Base-by-base conservation (phyloP, 1,284 basidiomycete genomes). In the Tilletia indica region DNA sequence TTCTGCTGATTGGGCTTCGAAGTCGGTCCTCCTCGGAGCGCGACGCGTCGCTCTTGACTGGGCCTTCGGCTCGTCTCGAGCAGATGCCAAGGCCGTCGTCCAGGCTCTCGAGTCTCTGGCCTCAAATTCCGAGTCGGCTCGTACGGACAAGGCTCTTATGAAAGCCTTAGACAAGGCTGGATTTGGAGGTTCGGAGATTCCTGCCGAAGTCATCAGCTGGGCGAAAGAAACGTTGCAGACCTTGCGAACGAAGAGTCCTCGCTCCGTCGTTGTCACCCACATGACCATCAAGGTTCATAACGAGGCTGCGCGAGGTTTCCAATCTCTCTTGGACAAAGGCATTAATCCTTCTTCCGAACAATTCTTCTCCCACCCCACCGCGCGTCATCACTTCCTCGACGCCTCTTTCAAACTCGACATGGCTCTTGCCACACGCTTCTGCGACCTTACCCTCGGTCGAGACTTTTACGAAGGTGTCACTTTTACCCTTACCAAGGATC, bases 391-490 rank as follows among this genome's bases (percentile, higher is more conserved):
- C 47, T 75, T 78, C 67, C 72, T 82, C 49, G 74, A 74, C 45
- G 78, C 81, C 58, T 74, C 78, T 3, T 78, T 84, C 74, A 74
- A 76, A 38, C 73, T 76, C 69, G 80, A 83, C 73, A 83, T 84
- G 78, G 78, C 80, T 34, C 72, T 83, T 34, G 77, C 82, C 3
- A 82, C 82, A 0, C 80, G 77, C n/a, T 82, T 84, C 63, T 83
- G 80, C 71, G 82, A 83, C 68, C 70, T 83, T 25, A 70, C 74
- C n/a, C 64, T 81, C 36, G 82, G 82, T 11, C 71, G 81, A 12
- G 73, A 87, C 87, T 84, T 84, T 54, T 77, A 81, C 74, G 77
- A 71, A 21, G 82, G 82, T 31, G 82, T 84, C 0, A 77, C 74
- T 9, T 78, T 80, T 71, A 76, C 77, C 4, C 73, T 84, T 12